phyloP scores from a whole-genome alignment of 208 protist genomes.

The Trypanosoma theileri region DNA sequence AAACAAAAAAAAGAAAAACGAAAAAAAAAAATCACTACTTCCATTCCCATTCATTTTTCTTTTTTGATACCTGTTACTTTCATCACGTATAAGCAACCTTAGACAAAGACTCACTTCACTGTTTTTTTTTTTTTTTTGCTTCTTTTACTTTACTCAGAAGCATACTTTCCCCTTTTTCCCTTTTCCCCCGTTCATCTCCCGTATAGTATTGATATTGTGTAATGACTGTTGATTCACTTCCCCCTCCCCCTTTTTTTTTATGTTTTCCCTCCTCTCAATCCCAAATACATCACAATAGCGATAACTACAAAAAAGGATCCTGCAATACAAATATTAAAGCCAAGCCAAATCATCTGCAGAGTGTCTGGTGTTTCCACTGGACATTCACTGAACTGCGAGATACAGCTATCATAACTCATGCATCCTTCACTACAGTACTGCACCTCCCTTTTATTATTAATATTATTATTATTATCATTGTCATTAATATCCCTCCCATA shows the following conservation, averaged over 20 bases:
- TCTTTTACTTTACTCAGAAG: too few species aligned
- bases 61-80: too few species aligned
- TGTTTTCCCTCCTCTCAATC: neutral
- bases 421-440: conserved; percentile 4
- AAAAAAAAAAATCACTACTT: too few species aligned
- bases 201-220: neutral
- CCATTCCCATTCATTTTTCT: too few species aligned
- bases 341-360: conserved; percentile 17
- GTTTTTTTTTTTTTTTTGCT: too few species aligned
- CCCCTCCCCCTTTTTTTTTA: neutral
- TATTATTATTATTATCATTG: neutral
- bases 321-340: conserved; percentile 8
- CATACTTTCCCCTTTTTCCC: too few species aligned
- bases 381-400: conserved; percentile 18
- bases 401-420: conserved; percentile 13
- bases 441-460: neutral
- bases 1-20: too few species aligned
- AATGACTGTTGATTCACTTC: neutral
- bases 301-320: conserved; percentile 11
- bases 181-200: too few species aligned
- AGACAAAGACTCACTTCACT: too few species aligned
- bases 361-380: conserved; percentile 9
- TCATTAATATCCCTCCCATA: neutral
- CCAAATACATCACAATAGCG: neutral
- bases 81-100: too few species aligned